Percentiles rank a stretch among this genome's conserved stretches.
These are phyloP conservation scores for Chlorella vulgaris DNA, from an alignment of 139 green algal species.

Conservation along the genomic window DNA sequence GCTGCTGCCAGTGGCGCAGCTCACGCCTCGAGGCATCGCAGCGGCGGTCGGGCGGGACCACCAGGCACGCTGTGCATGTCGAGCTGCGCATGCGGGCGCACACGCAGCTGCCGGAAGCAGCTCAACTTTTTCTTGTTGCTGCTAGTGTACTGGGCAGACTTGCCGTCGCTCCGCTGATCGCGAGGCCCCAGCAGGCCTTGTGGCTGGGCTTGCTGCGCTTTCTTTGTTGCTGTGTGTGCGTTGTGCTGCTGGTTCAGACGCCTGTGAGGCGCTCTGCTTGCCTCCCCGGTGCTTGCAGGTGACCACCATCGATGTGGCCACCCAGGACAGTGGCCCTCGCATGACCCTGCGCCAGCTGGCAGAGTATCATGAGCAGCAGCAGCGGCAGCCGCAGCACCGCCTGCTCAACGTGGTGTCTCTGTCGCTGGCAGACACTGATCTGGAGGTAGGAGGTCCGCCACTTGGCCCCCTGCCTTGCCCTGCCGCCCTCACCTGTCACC, in stretches of 20 bases:
- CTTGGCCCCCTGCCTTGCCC: background rate
- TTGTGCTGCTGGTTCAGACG: too few relatives aligned
- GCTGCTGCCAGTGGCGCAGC: slow-evolving; percentile 25
- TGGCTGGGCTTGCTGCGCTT: too few relatives aligned
- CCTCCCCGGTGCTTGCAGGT: slow-evolving; percentile 9
- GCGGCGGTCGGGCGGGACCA: slow-evolving; percentile 8
- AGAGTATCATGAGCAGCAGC: slow-evolving; percentile 37
- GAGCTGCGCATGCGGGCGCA: background rate
- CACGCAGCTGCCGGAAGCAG: background rate
- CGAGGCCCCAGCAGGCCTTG: too few relatives aligned
- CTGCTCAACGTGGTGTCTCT: slow-evolving; percentile 65
- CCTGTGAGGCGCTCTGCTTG: background rate
- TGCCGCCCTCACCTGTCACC: background rate
- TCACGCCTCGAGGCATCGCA: slow-evolving; percentile 8
- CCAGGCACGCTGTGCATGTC: background rate
- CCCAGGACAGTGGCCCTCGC: slow-evolving; percentile 45
- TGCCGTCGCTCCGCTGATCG: too few relatives aligned
- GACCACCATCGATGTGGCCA: slow-evolving; percentile 56
- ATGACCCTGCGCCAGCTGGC: slow-evolving; percentile 47
- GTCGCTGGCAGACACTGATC: slow-evolving; percentile 42
- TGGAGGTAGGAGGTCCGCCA: slow-evolving; percentile 26
- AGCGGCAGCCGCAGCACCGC: background rate
- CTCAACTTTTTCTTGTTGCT: too few relatives aligned
- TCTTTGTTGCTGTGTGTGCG: too few relatives aligned
- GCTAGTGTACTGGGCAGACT: too few relatives aligned